Conservation (phyloP, 2,329 filamentous ascomycete species). For the Tolypocladium inflatum region DNA sequence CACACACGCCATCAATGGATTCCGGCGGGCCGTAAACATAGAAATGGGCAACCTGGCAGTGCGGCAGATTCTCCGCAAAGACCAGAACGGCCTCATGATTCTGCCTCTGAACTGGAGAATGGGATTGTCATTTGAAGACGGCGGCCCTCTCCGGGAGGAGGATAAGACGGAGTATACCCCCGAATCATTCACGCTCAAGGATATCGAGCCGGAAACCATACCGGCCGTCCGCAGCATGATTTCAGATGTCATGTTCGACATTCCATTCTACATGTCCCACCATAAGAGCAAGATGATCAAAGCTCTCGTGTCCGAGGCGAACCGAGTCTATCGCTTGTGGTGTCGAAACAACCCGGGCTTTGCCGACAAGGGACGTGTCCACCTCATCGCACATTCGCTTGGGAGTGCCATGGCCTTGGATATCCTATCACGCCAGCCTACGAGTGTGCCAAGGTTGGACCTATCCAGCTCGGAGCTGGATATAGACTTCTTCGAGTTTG, state of each 20-base stretch:
- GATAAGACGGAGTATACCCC: slow-evolving; percentile 43
- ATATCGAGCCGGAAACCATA: slow-evolving; percentile 86
- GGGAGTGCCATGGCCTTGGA: slow-evolving; percentile 94
- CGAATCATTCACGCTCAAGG: slow-evolving; percentile 59
- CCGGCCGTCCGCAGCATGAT: slow-evolving; percentile 90
- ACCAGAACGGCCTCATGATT: slow-evolving; percentile 87
- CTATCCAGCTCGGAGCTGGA: slow-evolving; percentile 28
- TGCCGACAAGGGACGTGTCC: slow-evolving; percentile 68
- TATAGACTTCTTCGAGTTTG: slow-evolving; percentile 72
- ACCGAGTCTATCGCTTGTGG: slow-evolving; percentile 92
- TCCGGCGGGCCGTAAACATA: slow-evolving; percentile 76
- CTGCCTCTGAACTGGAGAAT: slow-evolving; percentile 92
- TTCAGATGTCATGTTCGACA: slow-evolving; percentile 96
- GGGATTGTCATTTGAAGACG: slow-evolving; percentile 78
- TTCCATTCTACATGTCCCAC: slow-evolving; percentile 94
- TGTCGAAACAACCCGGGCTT: slow-evolving; percentile 90
- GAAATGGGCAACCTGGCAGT: slow-evolving; percentile 69
- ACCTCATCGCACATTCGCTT: slow-evolving; percentile 86
- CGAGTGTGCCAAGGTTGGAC: slow-evolving; percentile 46
- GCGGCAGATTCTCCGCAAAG: slow-evolving; percentile 63
- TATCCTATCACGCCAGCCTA: slow-evolving; percentile 83
- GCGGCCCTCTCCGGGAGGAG: slow-evolving; percentile 48
- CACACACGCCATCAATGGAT: slow-evolving; percentile 88
- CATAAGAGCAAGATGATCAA: slow-evolving; percentile 93
- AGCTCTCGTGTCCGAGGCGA: slow-evolving; percentile 82